A percentile compares a stretch with the other conserved stretches of the same genome.
Conservation (phyloP, 345 rosid species). For the Hibiscus mutabilis region DNA sequence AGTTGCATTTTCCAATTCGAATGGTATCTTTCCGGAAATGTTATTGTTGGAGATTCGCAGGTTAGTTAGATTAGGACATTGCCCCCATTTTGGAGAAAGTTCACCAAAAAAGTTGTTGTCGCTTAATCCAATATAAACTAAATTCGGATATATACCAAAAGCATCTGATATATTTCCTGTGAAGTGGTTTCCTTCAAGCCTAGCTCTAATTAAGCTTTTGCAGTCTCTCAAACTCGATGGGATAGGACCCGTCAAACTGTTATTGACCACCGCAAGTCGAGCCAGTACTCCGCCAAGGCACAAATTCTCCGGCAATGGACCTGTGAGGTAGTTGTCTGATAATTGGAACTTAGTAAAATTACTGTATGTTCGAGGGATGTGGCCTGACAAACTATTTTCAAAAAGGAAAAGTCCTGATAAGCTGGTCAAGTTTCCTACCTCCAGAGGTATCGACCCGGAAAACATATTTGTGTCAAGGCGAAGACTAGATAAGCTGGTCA, state of each 20-base stretch:
- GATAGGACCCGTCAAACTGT: constrained; percentile 19
- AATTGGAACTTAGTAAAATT: not conserved
- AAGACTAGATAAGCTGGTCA: not conserved
- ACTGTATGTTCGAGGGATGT: not conserved
- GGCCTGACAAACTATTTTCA: not conserved
- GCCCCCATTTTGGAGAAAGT: not conserved
- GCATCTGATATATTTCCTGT: not conserved
- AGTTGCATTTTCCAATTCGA: constrained; percentile 4
- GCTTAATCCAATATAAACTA: constrained; percentile 14
- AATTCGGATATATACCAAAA: constrained; percentile 24
- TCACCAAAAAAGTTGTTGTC: constrained; percentile 22
- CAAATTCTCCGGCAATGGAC: not conserved
- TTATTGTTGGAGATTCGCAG: not conserved
- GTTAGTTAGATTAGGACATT: not conserved
- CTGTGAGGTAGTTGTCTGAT: not conserved
- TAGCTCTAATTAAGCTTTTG: constrained; percentile 18
- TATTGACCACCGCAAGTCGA: not conserved
- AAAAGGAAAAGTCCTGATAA: not conserved
- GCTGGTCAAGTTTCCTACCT: not conserved
- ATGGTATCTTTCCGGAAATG: constrained; percentile 21
- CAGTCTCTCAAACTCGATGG: constrained; percentile 31
- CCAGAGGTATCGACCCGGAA: too few species aligned
- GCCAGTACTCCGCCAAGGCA: not conserved
- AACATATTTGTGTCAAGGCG: not conserved
- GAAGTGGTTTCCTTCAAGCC: constrained; percentile 23